Percentiles rank a stretch among this genome's conserved stretches.
These are phyloP conservation scores for Amphibolis antarctica DNA, from an alignment of 106 monocot species.

Conservation along the genomic window DNA sequence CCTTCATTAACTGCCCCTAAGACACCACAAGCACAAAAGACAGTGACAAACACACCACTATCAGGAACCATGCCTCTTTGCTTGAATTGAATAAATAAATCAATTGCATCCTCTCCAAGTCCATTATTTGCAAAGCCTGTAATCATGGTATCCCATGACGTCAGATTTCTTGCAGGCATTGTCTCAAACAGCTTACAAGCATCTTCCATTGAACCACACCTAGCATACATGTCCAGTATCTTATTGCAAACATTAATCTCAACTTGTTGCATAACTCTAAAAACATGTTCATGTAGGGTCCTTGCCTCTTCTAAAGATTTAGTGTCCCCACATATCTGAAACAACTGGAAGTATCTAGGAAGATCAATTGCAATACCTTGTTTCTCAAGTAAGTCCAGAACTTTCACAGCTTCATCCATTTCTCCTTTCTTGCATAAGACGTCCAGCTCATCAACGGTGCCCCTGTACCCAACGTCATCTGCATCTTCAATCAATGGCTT, in stretches of 20 bases:
- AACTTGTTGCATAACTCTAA: conserved; percentile 12
- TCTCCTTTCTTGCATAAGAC: conserved; percentile 44
- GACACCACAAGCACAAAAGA: conserved; percentile 47
- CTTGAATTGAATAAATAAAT: conserved; percentile 55
- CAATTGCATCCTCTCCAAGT: conserved; percentile 72
- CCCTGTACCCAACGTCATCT: conserved; percentile 15
- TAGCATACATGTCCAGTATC: conserved; percentile 60
- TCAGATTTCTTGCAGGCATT: conserved; percentile 59
- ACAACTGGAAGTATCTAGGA: conserved; percentile 37
- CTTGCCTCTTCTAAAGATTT: conserved; percentile 46
- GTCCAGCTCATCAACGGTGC: conserved; percentile 59
- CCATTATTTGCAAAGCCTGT: conserved; percentile 39
- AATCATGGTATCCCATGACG: conserved; percentile 87
- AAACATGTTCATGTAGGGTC: conserved; percentile 35
- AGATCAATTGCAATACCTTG: conserved; percentile 29
- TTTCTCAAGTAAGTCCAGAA: conserved; percentile 42
- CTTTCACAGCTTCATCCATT: conserved; percentile 54
- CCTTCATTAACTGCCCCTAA: conserved; percentile 82
- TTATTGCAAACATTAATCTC: conserved; percentile 51
- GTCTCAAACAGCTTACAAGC: conserved; percentile 58
- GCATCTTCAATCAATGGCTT: not conserved
- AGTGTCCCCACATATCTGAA: conserved; percentile 55
- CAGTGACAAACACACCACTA: conserved; percentile 33
- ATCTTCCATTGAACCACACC: conserved; percentile 56
- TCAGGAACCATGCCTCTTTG: conserved; percentile 49